These are phyloP conservation scores for Xerocomellus intermedius DNA, from an alignment of 768 basidiomycete species.

Conservation along the genomic window DNA sequence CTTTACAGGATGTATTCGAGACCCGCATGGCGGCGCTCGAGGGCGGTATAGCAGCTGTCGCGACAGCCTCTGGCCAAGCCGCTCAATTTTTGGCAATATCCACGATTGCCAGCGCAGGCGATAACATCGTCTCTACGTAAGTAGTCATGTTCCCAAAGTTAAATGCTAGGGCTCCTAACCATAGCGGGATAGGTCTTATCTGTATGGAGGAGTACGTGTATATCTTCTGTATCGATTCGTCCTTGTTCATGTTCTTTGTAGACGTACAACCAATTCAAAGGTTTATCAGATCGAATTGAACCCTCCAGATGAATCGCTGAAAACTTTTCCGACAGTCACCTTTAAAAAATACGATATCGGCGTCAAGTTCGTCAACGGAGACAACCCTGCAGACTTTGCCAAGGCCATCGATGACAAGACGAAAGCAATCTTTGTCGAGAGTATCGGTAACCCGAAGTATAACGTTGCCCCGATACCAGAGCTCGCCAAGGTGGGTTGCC, in stretches of 20 bases:
- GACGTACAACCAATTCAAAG: constrained; percentile 24
- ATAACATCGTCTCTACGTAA: constrained; percentile 76
- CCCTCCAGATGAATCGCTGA: neutral
- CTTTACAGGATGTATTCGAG: constrained; percentile 68
- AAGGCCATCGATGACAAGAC: constrained; percentile 76
- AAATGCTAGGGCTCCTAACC: neutral
- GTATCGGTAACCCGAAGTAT: constrained; percentile 78
- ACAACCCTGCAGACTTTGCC: constrained; percentile 55
- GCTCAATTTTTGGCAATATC: constrained; percentile 75
- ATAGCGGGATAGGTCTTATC: constrained; percentile 7
- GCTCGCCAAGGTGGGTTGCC: constrained; percentile 54
- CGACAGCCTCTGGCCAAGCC: constrained; percentile 70
- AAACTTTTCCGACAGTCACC: constrained; percentile 5
- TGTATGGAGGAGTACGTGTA: constrained; percentile 19
- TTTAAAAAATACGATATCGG: constrained; percentile 16
- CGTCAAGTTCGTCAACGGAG: constrained; percentile 50
- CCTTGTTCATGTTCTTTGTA: neutral
- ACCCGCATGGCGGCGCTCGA: constrained; percentile 78
- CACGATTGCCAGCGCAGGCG: constrained; percentile 59
- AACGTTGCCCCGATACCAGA: constrained; percentile 64
- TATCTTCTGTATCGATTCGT: neutral
- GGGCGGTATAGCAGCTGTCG: constrained; percentile 74
- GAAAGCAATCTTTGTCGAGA: constrained; percentile 74
- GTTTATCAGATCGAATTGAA: neutral
- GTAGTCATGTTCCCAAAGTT: constrained; percentile 20